phyloP scores from a whole-genome alignment of 345 rosid species.

The Populus alba region DNA sequence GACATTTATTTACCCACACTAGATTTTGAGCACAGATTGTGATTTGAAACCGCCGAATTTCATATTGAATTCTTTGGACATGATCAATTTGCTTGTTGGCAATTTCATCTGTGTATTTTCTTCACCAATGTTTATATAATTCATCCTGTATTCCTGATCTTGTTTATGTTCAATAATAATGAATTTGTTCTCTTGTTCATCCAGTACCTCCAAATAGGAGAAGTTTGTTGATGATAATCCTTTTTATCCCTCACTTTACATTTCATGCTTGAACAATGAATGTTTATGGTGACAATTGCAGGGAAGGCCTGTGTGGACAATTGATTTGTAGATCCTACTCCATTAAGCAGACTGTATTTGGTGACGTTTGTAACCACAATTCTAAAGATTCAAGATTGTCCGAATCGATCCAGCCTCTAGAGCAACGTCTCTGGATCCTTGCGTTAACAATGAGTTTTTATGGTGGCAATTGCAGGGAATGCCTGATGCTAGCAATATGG shows the following conservation, averaged over 20 bases:
- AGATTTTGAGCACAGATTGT: constrained; percentile 10
- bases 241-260: neutral
- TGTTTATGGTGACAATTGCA: neutral
- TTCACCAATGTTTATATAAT: constrained; percentile 11
- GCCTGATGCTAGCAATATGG: neutral
- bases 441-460: neutral
- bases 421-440: neutral
- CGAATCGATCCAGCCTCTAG: neutral
- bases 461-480: neutral
- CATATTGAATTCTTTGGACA: constrained; percentile 27
- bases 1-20: constrained; percentile 7
- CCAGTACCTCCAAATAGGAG: constrained; percentile 6
- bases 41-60: constrained; percentile 5
- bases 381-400: neutral
- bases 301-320: neutral
- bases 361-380: neutral
- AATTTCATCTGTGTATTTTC: constrained; percentile 12
- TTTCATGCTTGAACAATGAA: neutral
- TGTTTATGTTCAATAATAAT: constrained; percentile 16
- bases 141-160: constrained; percentile 15
- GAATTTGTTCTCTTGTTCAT: constrained; percentile 19
- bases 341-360: neutral
- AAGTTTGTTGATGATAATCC: neutral
- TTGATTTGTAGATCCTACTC: neutral
- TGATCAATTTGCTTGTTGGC: constrained; percentile 12